These are phyloP conservation scores for Xerocomus brunneocitrinus DNA, from an alignment of 768 basidiomycete species.

Conservation along the genomic window DNA sequence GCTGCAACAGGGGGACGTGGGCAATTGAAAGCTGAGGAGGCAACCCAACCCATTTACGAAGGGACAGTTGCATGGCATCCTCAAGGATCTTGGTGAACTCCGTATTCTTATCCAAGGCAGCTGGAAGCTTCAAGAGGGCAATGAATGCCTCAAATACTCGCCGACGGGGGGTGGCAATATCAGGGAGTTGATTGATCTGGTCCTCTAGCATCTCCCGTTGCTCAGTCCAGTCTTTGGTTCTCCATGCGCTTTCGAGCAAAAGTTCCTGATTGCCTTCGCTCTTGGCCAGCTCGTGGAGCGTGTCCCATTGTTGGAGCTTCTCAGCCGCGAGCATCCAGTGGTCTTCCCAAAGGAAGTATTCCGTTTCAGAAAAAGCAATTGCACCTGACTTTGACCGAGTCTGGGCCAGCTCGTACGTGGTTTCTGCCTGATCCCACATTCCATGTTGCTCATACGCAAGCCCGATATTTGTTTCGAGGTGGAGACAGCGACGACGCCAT, in stretches of 20 bases:
- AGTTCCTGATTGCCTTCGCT: conserved; percentile 89
- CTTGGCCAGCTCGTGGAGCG: conserved; percentile 84
- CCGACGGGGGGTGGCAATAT: conserved; percentile 90
- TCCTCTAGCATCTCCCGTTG: conserved; percentile 74
- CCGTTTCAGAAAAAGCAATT: conserved; percentile 88
- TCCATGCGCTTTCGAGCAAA: conserved; percentile 92
- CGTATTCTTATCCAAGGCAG: conserved; percentile 72
- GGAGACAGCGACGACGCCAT: conserved; percentile 88
- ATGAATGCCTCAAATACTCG: conserved; percentile 97
- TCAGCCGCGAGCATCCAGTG: conserved; percentile 96
- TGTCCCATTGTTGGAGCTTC: conserved; percentile 98
- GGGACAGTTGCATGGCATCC: conserved; percentile 93
- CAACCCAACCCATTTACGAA: conserved; percentile 92
- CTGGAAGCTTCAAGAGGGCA: conserved; percentile 80
- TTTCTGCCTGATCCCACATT: conserved; percentile 91
- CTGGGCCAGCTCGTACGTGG: conserved; percentile 87
- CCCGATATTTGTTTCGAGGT: conserved; percentile 83
- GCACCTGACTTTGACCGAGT: conserved; percentile 73
- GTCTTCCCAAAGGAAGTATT: conserved; percentile 98
- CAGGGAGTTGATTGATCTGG: conserved; percentile 73
- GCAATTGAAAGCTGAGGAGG: conserved; percentile 85
- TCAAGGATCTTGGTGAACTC: conserved; percentile 89
- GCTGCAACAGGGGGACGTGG: conserved; percentile 90
- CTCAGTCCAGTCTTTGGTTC: conserved; percentile 88
- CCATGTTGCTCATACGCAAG: conserved; percentile 93